A percentile compares a stretch with the other conserved stretches of the same genome.
phyloP scores from a whole-genome alignment of 345 rosid species.

The Isatis tinctoria region DNA sequence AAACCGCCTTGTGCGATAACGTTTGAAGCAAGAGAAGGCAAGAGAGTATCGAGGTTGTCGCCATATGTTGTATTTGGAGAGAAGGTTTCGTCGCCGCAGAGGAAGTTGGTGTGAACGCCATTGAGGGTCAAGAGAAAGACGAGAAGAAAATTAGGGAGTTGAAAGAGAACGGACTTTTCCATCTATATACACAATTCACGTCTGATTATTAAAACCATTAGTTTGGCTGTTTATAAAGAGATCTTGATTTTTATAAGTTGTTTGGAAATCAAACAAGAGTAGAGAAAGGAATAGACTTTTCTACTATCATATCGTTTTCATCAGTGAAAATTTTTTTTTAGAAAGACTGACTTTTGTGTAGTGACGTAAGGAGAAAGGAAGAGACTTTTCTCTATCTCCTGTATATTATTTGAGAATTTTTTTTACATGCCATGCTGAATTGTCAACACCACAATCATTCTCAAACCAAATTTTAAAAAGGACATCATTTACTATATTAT shows the following conservation, averaged over 20 bases:
- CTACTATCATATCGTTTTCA: conserved; percentile 16
- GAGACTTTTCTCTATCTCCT: too few species aligned
- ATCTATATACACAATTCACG: not conserved
- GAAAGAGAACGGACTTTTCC: not conserved
- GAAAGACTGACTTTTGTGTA: conserved; percentile 15
- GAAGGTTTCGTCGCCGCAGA: conserved; percentile 28
- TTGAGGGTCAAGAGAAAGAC: conserved; percentile 3
- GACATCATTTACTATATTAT: too few species aligned
- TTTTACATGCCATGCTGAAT: too few species aligned
- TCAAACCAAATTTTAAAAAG: too few species aligned
- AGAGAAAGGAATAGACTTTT: not conserved
- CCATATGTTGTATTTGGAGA: not conserved
- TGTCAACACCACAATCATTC: too few species aligned
- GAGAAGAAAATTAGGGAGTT: conserved; percentile 4
- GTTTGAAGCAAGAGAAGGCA: conserved; percentile 33
- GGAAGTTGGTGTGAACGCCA: conserved; percentile 25
- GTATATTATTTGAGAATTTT: too few species aligned
- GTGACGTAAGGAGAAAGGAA: too few species aligned
- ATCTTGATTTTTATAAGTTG: too few species aligned
- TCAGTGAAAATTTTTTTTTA: not conserved
- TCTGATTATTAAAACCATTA: conserved; percentile 36
- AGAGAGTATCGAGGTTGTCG: not conserved
- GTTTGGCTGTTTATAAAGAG: too few species aligned
- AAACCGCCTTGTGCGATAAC: conserved; percentile 27
- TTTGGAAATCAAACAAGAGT: too few species aligned